A percentile compares a stretch with the other conserved stretches of the same genome.
Conservation (phyloP, 768 basidiomycete species). For the Mrakia blollopis region DNA sequence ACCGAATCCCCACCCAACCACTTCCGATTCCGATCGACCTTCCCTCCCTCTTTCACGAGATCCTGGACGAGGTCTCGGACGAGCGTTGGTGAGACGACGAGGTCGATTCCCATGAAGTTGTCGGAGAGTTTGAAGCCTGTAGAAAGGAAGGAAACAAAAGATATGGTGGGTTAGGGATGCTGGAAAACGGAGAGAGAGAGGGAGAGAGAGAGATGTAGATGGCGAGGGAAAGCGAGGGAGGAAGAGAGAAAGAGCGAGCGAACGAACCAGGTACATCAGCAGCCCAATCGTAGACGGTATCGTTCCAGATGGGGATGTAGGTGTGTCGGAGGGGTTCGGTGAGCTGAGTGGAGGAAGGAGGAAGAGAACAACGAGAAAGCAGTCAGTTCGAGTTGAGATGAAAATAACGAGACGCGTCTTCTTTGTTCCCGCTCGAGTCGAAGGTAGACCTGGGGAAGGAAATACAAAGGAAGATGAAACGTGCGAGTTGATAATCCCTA, state of each 20-base stretch:
- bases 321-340: slow-evolving; percentile 27
- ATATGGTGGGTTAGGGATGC: neutral
- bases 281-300: slow-evolving; percentile 31
- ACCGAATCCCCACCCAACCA: slow-evolving; percentile 14
- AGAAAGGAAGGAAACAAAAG: neutral
- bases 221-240: neutral
- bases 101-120: slow-evolving; percentile 28
- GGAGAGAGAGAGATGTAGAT: too few relatives aligned
- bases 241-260: neutral
- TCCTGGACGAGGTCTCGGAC: slow-evolving; percentile 18
- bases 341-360: neutral
- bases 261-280: slow-evolving; percentile 27
- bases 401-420: too few relatives aligned
- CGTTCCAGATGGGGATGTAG: slow-evolving; percentile 33
- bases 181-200: neutral
- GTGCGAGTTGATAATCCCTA: slow-evolving; percentile 29
- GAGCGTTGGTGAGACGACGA: slow-evolving; percentile 13
- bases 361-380: neutral
- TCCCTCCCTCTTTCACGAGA: neutral
- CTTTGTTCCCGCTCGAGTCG: too few relatives aligned
- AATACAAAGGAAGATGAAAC: neutral
- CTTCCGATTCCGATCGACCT: slow-evolving; percentile 13
- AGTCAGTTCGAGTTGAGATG: neutral
- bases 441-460: neutral
- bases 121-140: slow-evolving; percentile 32